These are phyloP conservation scores for Fraxinus ornus DNA, from an alignment of 305 asterid species.

Conservation along the genomic window DNA sequence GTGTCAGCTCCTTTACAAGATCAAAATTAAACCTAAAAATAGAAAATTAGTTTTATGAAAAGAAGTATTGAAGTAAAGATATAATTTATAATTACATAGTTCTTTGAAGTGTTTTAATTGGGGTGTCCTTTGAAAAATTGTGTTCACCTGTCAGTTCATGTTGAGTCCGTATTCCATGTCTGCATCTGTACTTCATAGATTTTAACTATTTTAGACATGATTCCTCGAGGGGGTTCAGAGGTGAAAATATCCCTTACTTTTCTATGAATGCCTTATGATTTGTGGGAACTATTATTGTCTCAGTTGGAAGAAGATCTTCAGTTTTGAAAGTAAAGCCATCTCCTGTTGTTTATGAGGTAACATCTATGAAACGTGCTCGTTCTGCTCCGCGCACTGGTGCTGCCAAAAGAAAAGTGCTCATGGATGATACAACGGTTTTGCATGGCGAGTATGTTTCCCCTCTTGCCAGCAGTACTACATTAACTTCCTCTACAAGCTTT, in stretches of 20 bases:
- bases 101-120: neutral
- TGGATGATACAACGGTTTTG: slow-evolving; percentile 94
- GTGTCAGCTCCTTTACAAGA: neutral
- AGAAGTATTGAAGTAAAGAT: neutral
- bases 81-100: neutral
- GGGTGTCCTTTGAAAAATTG: neutral
- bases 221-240: neutral
- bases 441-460: slow-evolving; percentile 88
- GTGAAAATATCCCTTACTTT: neutral
- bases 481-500: slow-evolving; percentile 6
- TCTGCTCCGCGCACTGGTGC: slow-evolving; percentile 52
- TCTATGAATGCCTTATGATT: slow-evolving; percentile 7
- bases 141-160: neutral
- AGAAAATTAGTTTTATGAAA: neutral
- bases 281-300: neutral
- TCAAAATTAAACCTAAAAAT: neutral
- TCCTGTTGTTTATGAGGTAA: slow-evolving; percentile 67
- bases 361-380: slow-evolving; percentile 67
- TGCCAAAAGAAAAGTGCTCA: slow-evolving; percentile 74
- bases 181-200: neutral
- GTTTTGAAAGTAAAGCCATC: slow-evolving; percentile 76
- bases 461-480: slow-evolving; percentile 11
- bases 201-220: neutral
- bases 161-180: neutral
- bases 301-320: slow-evolving; percentile 58